Evolutionary conservation across 1,284 basidiomycete genomes (phyloP), one percentile per base, ranked within the genome.

Genomic region (Ganoderma lucidum): DNA sequence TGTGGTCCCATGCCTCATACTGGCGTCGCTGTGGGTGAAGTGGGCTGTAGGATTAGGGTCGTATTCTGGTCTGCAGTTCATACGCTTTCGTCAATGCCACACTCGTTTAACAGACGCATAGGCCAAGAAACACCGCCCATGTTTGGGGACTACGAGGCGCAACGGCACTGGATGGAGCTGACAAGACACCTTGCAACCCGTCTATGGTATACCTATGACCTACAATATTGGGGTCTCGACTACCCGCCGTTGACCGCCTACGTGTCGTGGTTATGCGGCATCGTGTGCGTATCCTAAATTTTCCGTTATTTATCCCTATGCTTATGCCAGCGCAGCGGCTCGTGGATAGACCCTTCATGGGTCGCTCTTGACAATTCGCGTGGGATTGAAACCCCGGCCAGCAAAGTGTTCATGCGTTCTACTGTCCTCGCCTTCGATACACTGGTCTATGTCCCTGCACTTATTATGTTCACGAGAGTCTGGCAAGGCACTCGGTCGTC

Each of bases 191-290:
- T 96, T 3, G 94, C 94, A 0, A 76, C 88, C 35, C 84, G 82
- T 10, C 81, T 91, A 74, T 97, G 96, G 96, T 97, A 97, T 80
- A 90, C 82, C 2, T 94, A 96, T 79, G 94, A 97, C 75, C 83
- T 95, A 42, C 88, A 88, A 63, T 97, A 97, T 75, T 98, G 96
- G 96, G 95, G 95, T 0, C 85, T 98, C 64, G 95, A 96, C 80
- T 96, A 98, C 81, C 96, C 96, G 3, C 96, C 96, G 9, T 78
- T 98, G 66, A 97, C 96, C 0, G 96, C 95, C 3, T 96, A 96
- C 76, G 85, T 92, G 63, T 96, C 94, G 10, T 94, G 91, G 89
- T 37, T 94, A 67, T 93, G 92, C 76, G 95, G 94, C 10, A 78
- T 86, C 39, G 63, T 82, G 81, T 82, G 67, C 59, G 81, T 92